phyloP scores from a whole-genome alignment of 148 eudicot genomes.

The Vaccinium corymbosum region DNA sequence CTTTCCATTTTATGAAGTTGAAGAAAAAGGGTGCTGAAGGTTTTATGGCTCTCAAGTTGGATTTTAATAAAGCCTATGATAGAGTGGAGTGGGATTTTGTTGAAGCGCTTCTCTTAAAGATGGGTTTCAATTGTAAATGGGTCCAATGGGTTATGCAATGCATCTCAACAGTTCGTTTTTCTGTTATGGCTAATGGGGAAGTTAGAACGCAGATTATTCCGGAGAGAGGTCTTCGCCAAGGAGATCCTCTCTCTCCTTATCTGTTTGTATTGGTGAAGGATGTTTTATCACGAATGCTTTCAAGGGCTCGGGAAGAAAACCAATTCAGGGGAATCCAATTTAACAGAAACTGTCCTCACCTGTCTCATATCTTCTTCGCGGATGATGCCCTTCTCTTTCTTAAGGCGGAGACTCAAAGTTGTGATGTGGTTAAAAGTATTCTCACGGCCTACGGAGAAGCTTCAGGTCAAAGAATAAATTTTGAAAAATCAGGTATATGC shows the following conservation, averaged over 20 bases:
- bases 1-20: neutral
- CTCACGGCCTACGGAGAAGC: neutral
- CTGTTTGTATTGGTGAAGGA: neutral
- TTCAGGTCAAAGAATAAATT: neutral
- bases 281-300: neutral
- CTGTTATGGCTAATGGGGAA: neutral
- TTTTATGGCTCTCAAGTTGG: neutral
- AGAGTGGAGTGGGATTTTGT: neutral
- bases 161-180: neutral
- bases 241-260: neutral
- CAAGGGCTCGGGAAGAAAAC: neutral
- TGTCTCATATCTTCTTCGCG: neutral
- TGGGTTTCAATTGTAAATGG: neutral
- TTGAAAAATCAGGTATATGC: neutral
- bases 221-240: neutral
- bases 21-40: neutral
- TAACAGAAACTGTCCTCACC: neutral
- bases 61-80: neutral
- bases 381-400: neutral
- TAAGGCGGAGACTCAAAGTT: neutral
- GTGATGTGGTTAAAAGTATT: accelerated
- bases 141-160: neutral
- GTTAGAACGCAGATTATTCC: neutral
- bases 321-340: neutral
- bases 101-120: neutral